Conservation (phyloP, 1,284 basidiomycete genomes). For the Heterobasidion irregulare region DNA sequence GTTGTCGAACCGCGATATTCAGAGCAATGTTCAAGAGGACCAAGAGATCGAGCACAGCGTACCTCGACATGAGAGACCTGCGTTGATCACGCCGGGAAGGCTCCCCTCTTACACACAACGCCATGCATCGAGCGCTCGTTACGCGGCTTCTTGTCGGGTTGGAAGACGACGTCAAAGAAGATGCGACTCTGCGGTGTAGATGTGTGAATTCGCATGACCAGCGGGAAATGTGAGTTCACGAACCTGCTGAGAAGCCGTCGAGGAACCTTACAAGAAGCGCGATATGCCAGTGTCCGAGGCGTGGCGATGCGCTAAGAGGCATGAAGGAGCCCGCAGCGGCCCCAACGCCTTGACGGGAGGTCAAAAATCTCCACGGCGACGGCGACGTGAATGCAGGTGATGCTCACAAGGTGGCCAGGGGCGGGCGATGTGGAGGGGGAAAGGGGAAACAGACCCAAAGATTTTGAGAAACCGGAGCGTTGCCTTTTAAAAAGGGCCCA, state of each 20-base stretch:
- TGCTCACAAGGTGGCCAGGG: too few species aligned
- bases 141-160: background rate
- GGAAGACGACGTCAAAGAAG: background rate
- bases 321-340: background rate
- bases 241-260: background rate
- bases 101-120: background rate
- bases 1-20: too few species aligned
- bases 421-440: too few species aligned
- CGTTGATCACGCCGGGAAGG: too few species aligned
- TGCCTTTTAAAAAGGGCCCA: too few species aligned
- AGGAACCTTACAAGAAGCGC: conserved; percentile 6
- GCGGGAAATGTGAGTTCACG: background rate
- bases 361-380: background rate
- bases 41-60: too few species aligned
- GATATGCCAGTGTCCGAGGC: conserved; percentile 6
- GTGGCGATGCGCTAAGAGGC: conserved; percentile 4
- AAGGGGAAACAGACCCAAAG: too few species aligned
- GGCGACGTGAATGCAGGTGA: background rate
- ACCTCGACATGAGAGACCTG: too few species aligned
- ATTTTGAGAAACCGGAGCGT: too few species aligned
- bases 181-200: background rate
- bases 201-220: background rate
- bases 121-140: background rate
- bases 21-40: too few species aligned
- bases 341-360: background rate